These are phyloP conservation scores for Aureobasidium lini DNA, from an alignment of 2,329 filamentous ascomycete genomes.

Conservation along the genomic window DNA sequence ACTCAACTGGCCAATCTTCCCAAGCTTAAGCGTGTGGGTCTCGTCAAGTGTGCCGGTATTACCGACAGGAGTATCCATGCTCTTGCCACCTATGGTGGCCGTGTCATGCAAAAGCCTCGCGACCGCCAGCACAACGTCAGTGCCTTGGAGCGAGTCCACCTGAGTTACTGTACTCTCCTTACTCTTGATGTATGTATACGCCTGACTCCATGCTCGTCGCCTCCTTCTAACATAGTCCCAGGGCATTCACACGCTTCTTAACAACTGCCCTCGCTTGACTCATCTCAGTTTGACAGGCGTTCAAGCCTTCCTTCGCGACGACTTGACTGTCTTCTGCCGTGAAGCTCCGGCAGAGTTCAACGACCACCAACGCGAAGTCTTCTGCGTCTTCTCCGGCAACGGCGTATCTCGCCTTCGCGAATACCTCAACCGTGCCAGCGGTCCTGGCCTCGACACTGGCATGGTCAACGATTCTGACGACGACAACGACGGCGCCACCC, in stretches of 20 bases:
- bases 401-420: slow-evolving; percentile 72
- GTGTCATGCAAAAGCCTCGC: slow-evolving; percentile 16
- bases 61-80: slow-evolving; percentile 85
- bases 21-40: slow-evolving; percentile 86
- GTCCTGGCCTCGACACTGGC: slow-evolving; percentile 6
- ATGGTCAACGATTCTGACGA: slow-evolving; percentile 19
- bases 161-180: slow-evolving; percentile 87
- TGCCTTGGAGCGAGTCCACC: slow-evolving; percentile 80
- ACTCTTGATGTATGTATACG: slow-evolving; percentile 62
- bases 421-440: slow-evolving; percentile 55
- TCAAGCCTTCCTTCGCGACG: slow-evolving; percentile 77
- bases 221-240: slow-evolving; percentile 35
- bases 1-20: slow-evolving; percentile 76
- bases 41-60: slow-evolving; percentile 88
- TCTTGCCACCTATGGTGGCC: slow-evolving; percentile 52
- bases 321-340: slow-evolving; percentile 78
- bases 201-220: too few relatives aligned
- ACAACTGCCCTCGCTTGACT: slow-evolving; percentile 84
- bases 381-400: slow-evolving; percentile 91
- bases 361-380: slow-evolving; percentile 87
- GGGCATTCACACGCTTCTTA: slow-evolving; percentile 85
- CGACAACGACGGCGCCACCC: slow-evolving; percentile 16
- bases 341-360: slow-evolving; percentile 90
- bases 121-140: slow-evolving; percentile 46
- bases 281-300: slow-evolving; percentile 93